Base-by-base conservation (phyloP, 306 rosid genomes). In the Prunus fruticosa region DNA sequence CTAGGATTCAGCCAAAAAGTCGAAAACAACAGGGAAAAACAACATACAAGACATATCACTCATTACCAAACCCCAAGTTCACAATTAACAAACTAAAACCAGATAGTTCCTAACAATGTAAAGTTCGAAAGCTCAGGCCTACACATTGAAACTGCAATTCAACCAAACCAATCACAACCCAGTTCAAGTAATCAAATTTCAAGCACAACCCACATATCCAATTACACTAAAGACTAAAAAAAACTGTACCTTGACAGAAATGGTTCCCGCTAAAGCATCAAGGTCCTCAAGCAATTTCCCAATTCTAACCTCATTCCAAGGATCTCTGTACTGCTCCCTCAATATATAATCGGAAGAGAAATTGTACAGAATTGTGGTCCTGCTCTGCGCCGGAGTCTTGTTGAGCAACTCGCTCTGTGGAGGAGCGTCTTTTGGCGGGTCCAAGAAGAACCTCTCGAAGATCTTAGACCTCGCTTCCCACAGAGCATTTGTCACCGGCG, bases 241-340 rank as follows among this genome's bases (percentile, higher is more conserved):
- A 62, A 67, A 34, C 19, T 16, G 32, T 27, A 95, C 97, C 97
- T 93, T 92, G 13, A 91, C 96, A 23, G 96, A 87, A 80, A 95
- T 91, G 72, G 96, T 89, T 27, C 99, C 97, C 75, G 97, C 99
- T 11, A 95, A 69, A 32, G 99, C 99, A 79, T 95, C 97, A 73
- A 95, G 99, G 77, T 95, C 99, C 82, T 95, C 97, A 1, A 95
- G 88, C 88, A 92, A 72, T 73, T 92, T 95, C 32, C 99, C 99
- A 64, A 92, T 88, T 23, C 99, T 72, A 4, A 89, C 89, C 88
- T 92, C 97, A 60, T 91, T 95, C 99, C 99, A 95, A 2, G 97
- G 97, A 78, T 95, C 99, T 72, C 90, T 85, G 64, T 95, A 95
- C 82, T 92, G 98, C 71, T 96, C 99, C 50, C 97, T 86, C 47